These are phyloP conservation scores for Chaetomiaceae sp. DNA, from an alignment of 2,329 filamentous ascomycete genomes.

Conservation along the genomic window DNA sequence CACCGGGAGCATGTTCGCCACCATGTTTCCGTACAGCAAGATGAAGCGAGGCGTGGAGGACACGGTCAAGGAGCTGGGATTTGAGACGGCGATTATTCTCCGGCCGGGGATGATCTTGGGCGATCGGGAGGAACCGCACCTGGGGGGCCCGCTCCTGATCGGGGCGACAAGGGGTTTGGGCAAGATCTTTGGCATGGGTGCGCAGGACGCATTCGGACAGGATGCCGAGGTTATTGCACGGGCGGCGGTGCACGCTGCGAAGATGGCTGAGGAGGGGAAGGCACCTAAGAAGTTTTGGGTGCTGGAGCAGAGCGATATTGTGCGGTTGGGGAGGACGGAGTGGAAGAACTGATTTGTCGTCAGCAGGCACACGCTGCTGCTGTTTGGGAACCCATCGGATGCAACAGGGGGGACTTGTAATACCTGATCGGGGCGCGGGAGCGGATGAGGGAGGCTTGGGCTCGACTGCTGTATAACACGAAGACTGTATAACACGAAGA, in stretches of 20 bases:
- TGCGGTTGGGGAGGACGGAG: slow-evolving; percentile 61
- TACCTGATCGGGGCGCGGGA: neutral
- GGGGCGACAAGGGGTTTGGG: slow-evolving; percentile 54
- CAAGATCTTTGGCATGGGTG: slow-evolving; percentile 42
- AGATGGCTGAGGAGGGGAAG: slow-evolving; percentile 55
- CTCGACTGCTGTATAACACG: neutral
- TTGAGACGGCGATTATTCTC: slow-evolving; percentile 72
- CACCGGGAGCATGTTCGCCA: slow-evolving; percentile 37
- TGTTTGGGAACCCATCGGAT: too few relatives aligned
- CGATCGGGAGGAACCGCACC: slow-evolving; percentile 56
- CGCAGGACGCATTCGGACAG: slow-evolving; percentile 67
- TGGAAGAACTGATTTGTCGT: too few relatives aligned
- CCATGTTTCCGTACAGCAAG: slow-evolving; percentile 49
- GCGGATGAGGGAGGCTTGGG: neutral
- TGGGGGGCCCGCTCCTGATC: slow-evolving; percentile 54
- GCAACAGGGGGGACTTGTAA: too few relatives aligned
- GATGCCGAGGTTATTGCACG: slow-evolving; percentile 68
- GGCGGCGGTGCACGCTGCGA: slow-evolving; percentile 59
- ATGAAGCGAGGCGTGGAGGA: slow-evolving; percentile 93
- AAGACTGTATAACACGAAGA: neutral
- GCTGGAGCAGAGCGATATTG: slow-evolving; percentile 57
- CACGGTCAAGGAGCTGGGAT: slow-evolving; percentile 63
- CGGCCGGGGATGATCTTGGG: slow-evolving; percentile 75
- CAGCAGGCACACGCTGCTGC: too few relatives aligned
- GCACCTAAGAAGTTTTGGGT: slow-evolving; percentile 59